Conservation (phyloP, 2,329 filamentous ascomycete genomes). For the Trichophyton rubrum region DNA sequence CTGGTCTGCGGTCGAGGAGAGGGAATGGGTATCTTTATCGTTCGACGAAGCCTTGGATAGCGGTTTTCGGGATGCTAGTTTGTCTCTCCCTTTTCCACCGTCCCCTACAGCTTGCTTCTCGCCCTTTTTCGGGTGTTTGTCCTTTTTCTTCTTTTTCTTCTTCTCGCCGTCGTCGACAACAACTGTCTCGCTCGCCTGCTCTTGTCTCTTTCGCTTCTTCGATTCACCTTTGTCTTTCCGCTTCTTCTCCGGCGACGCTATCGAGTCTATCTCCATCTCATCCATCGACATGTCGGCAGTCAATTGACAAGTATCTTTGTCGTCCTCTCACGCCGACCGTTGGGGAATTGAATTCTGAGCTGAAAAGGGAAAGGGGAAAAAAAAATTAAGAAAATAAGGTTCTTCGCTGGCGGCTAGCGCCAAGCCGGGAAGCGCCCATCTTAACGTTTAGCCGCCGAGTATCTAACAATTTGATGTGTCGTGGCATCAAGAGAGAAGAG, state of each 20-base stretch:
- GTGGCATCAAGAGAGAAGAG: neutral
- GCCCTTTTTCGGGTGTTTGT: slow-evolving; percentile 4
- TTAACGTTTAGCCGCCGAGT: neutral
- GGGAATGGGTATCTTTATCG: slow-evolving; percentile 3
- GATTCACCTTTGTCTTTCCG: slow-evolving; percentile 37
- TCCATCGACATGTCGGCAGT: slow-evolving; percentile 25
- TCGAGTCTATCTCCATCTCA: slow-evolving; percentile 29
- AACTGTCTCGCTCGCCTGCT: slow-evolving; percentile 16
- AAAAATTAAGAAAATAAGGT: neutral
- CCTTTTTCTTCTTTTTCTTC: slow-evolving; percentile 22
- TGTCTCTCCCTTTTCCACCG: slow-evolving; percentile 2
- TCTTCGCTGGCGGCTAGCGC: slow-evolving; percentile 3
- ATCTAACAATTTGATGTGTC: neutral
- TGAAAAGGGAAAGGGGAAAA: neutral
- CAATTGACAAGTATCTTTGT: neutral
- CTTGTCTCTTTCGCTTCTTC: slow-evolving; percentile 33
- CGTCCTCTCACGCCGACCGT: neutral
- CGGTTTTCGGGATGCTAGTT: slow-evolving; percentile 10
- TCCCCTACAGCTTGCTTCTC: neutral
- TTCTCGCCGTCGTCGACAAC: slow-evolving; percentile 16
- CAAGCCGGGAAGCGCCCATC: neutral
- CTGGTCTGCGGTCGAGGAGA: neutral
- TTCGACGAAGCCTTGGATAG: neutral
- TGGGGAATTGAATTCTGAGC: neutral
- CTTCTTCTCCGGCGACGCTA: slow-evolving; percentile 25